Conservation (phyloP, 345 rosid genomes). For the Jatropha curcas region DNA sequence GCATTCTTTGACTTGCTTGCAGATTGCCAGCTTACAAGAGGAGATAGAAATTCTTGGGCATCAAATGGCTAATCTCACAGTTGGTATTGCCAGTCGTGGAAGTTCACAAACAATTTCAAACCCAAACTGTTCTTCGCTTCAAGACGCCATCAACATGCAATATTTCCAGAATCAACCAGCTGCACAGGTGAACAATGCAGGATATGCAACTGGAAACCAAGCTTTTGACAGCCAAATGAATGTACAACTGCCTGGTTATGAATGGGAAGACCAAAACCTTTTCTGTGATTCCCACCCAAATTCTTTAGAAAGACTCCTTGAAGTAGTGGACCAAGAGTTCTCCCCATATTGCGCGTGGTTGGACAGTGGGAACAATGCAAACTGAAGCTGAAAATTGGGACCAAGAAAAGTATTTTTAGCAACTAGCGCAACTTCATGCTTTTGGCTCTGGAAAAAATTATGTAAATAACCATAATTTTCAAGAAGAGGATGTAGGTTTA, state of each 20-base stretch:
- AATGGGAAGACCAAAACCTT: slow-evolving; percentile 36
- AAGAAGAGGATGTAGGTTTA: neutral
- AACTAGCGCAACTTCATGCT: slow-evolving; percentile 9
- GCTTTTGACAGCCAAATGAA: slow-evolving; percentile 26
- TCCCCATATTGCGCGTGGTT: slow-evolving; percentile 34
- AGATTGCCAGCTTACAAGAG: slow-evolving; percentile 63
- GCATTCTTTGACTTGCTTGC: slow-evolving; percentile 24
- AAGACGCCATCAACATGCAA: slow-evolving; percentile 33
- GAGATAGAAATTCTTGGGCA: slow-evolving; percentile 54
- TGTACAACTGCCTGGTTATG: slow-evolving; percentile 24
- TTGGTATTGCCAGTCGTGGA: slow-evolving; percentile 29
- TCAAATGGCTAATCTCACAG: slow-evolving; percentile 44
- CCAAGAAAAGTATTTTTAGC: neutral
- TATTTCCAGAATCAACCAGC: slow-evolving; percentile 39
- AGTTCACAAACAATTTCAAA: slow-evolving; percentile 23
- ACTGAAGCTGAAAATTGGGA: slow-evolving; percentile 7
- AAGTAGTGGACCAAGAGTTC: slow-evolving; percentile 42
- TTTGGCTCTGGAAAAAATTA: slow-evolving; percentile 1
- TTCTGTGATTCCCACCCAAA: slow-evolving; percentile 27
- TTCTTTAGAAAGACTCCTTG: slow-evolving; percentile 32
- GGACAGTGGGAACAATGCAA: slow-evolving; percentile 24
- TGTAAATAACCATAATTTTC: slow-evolving; percentile 20
- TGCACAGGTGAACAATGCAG: slow-evolving; percentile 28
- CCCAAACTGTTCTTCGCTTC: slow-evolving; percentile 20
- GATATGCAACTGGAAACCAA: slow-evolving; percentile 25